phyloP scores from a whole-genome alignment of 2,329 filamentous ascomycete species.

The Phoma sp. region DNA sequence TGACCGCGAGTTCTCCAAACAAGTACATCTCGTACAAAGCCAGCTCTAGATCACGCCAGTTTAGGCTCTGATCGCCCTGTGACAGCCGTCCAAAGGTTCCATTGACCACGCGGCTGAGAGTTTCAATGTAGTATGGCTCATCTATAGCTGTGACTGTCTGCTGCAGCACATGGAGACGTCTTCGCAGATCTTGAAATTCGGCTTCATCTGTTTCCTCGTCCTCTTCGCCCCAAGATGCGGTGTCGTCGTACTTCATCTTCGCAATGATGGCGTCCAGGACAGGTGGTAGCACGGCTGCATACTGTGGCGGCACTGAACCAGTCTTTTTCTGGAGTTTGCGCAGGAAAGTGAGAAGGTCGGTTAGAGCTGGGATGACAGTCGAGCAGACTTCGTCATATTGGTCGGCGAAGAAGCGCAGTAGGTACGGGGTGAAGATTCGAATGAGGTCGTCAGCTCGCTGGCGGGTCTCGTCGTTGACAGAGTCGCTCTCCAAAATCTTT shows the following conservation, averaged over 20 bases:
- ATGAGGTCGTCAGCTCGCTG: conserved; percentile 82
- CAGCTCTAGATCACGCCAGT: conserved; percentile 95
- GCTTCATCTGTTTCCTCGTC: conserved; percentile 96
- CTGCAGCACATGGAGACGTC: conserved; percentile 87
- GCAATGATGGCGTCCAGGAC: conserved; percentile 90
- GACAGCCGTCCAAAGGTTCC: conserved; percentile 84
- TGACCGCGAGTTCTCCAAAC: conserved; percentile 93
- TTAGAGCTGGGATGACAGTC: conserved; percentile 90
- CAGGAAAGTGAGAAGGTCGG: conserved; percentile 89
- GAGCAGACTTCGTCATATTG: conserved; percentile 99
- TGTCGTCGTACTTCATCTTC: conserved; percentile 98
- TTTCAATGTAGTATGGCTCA: conserved; percentile 85
- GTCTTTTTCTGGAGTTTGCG: conserved; percentile 75
- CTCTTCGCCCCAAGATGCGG: conserved; percentile 89
- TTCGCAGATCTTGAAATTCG: conserved; percentile 93
- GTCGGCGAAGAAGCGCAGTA: conserved; percentile 94
- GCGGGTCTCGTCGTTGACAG: conserved; percentile 68
- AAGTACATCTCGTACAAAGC: conserved; percentile 94
- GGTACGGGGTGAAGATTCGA: conserved; percentile 81
- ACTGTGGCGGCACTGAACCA: conserved; percentile 72
- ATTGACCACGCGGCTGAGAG: conserved; percentile 85
- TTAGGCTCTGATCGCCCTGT: conserved; percentile 73
- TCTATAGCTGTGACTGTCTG: conserved; percentile 92
- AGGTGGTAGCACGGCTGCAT: conserved; percentile 82
- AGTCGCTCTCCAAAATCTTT: conserved; percentile 78